Evolutionary conservation across 2,329 filamentous ascomycete species (phyloP).

Genomic region (Scedosporium apiospermum): DNA sequence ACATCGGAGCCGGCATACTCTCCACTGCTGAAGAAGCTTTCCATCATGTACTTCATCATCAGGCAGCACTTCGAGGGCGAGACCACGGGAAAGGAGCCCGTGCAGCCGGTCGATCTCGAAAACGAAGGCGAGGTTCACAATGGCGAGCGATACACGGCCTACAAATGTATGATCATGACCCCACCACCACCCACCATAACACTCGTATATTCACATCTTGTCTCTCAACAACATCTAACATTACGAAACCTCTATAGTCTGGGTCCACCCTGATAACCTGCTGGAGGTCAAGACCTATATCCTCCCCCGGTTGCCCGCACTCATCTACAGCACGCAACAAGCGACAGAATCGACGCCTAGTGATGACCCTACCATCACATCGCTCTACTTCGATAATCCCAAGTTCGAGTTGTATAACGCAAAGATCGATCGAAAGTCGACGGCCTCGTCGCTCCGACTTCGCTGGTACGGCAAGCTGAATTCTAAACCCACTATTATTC

Average conservation of each 20-base stretch:
- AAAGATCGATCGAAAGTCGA: constrained; percentile 67
- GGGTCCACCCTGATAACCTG: constrained; percentile 92
- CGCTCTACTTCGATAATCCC: constrained; percentile 87
- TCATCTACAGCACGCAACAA: constrained; percentile 85
- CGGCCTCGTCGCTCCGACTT: constrained; percentile 74
- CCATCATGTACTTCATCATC: constrained; percentile 91
- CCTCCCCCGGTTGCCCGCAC: constrained; percentile 76
- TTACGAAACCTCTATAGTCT: constrained; percentile 44
- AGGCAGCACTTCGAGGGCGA: constrained; percentile 68
- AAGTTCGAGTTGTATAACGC: constrained; percentile 78
- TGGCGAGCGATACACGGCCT: constrained; percentile 68
- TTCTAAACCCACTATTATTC: constrained; percentile 66
- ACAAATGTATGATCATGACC: constrained; percentile 60
- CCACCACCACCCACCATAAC: not conserved
- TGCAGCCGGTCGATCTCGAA: constrained; percentile 33
- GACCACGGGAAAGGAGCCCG: constrained; percentile 23
- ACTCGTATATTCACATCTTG: not conserved
- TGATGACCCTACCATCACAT: constrained; percentile 85
- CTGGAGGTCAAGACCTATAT: constrained; percentile 96
- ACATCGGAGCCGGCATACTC: constrained; percentile 87
- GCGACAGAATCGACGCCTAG: constrained; percentile 72
- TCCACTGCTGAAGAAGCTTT: constrained; percentile 80
- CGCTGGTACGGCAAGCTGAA: constrained; percentile 86
- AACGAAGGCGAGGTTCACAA: constrained; percentile 48
- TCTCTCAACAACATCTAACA: constrained; percentile 18